These are phyloP conservation scores for Pythium rhizo-oryzae DNA, from an alignment of 352 stramenopile species.

Conservation along the genomic window DNA sequence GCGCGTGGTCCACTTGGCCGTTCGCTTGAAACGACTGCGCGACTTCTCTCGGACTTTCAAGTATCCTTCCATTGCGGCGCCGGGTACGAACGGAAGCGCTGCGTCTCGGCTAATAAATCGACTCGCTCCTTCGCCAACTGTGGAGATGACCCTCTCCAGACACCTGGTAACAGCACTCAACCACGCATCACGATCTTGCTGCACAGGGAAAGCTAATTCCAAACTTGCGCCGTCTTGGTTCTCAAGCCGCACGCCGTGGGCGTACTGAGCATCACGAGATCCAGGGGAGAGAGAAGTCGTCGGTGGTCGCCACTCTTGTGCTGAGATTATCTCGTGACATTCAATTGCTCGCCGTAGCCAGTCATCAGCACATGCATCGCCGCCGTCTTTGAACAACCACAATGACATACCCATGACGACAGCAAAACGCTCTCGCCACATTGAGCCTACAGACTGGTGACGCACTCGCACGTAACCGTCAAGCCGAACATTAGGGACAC, in stretches of 20 bases:
- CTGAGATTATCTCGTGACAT: slow-evolving; percentile 50
- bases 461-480: slow-evolving; percentile 32
- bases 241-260: slow-evolving; percentile 56
- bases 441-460: slow-evolving; percentile 28
- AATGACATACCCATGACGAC: slow-evolving; percentile 19
- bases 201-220: slow-evolving; percentile 44
- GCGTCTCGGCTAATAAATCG: slow-evolving; percentile 41
- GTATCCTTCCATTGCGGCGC: slow-evolving; percentile 74
- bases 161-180: background rate
- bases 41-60: slow-evolving; percentile 45
- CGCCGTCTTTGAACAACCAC: slow-evolving; percentile 38
- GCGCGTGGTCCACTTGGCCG: slow-evolving; percentile 45
- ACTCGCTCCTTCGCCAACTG: background rate
- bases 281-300: background rate
- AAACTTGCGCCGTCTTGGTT: slow-evolving; percentile 64
- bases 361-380: slow-evolving; percentile 31
- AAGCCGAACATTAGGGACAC: background rate
- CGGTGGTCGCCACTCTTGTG: slow-evolving; percentile 22
- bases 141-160: background rate
- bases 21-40: background rate
- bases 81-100: slow-evolving; percentile 57
- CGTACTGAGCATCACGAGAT: slow-evolving; percentile 7
- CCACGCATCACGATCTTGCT: slow-evolving; percentile 48
- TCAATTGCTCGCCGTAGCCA: slow-evolving; percentile 40
- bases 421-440: slow-evolving; percentile 32